Base-by-base conservation (phyloP, 2,329 filamentous ascomycete species). In the Seiridium cupressi region DNA sequence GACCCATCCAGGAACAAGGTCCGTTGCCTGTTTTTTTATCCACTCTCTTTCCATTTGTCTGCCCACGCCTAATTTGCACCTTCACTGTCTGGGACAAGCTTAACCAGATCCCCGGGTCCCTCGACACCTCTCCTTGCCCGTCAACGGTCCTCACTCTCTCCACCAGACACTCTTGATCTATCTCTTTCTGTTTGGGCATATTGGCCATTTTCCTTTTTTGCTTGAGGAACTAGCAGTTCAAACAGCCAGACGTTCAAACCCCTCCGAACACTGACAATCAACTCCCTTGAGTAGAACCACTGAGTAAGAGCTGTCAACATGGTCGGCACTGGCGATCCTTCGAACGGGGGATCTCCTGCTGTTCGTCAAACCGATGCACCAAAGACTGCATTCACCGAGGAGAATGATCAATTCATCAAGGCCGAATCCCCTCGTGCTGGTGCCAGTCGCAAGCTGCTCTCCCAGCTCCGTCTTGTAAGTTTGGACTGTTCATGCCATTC, bases 331-430 rank as follows among this genome's bases (percentile, higher is more conserved):
- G 68, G 71, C 61, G 68, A 65, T 62, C 67, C 68, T 46, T 74
- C 76, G 34, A 75, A 75, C 32, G 79, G 76, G 18, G 18, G 18
- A 51, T 81, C 80, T 55, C 78, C 79, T 18, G 71, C 67, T 55
- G 68, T 75, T 58, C 75, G 74, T 61, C 77, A 73, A 35, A 61
- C 70, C 35, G 68, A 69, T 8, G 65, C 68, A 18, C 65, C 71
- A 63, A 75, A 73, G 66, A 73, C 66, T 48, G 61, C 64, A 44
- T 64, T 67, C 5, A 69, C 71, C 60, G 72, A 77, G 61, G 76
- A 78, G 63, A 77, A 77, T 56, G 56, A 69, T 51, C 75, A 69
- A 63, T 64, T 71, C 54, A 71, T 74, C 47, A 76, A 77, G 60
- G 77, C 79, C 59, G 70, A 70, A 47, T 51, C 66, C 61, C 68